Conservation (phyloP, 257 asterid species). For the Solanum chiquidenum region DNA sequence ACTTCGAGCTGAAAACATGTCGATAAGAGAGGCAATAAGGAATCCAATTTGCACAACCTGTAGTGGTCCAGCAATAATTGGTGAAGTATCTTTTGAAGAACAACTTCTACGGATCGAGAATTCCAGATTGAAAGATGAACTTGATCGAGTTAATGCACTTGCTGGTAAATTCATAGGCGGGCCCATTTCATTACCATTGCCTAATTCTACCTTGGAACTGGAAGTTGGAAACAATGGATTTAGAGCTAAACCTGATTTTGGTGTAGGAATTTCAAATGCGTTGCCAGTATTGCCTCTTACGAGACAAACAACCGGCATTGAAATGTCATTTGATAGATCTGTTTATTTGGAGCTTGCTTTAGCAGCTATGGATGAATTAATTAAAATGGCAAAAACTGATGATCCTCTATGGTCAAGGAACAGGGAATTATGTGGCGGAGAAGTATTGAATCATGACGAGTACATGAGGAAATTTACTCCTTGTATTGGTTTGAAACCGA, state of each 20-base stretch:
- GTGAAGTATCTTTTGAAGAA: constrained; percentile 40
- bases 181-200: constrained; percentile 24
- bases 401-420: constrained; percentile 71
- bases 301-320: constrained; percentile 16
- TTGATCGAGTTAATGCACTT: constrained; percentile 40
- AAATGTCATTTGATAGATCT: constrained; percentile 56
- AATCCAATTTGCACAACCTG: constrained; percentile 44
- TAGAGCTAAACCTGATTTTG: constrained; percentile 38
- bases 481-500: constrained; percentile 35
- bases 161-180: constrained; percentile 42
- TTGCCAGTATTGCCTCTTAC: constrained; percentile 11
- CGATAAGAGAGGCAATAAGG: constrained; percentile 41
- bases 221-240: constrained; percentile 55
- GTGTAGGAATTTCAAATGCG: constrained; percentile 24
- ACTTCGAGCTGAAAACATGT: constrained; percentile 45
- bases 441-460: constrained; percentile 34
- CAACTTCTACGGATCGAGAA: constrained; percentile 44
- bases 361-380: constrained; percentile 76
- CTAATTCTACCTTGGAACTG: constrained; percentile 55
- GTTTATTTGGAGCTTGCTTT: constrained; percentile 78
- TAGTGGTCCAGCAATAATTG: constrained; percentile 44
- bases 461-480: constrained; percentile 24
- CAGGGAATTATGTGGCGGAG: constrained; percentile 37
- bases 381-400: constrained; percentile 56
- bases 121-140: constrained; percentile 32